These are phyloP conservation scores for Penicillium soppii DNA, from an alignment of 495 filamentous ascomycete species.

Conservation along the genomic window DNA sequence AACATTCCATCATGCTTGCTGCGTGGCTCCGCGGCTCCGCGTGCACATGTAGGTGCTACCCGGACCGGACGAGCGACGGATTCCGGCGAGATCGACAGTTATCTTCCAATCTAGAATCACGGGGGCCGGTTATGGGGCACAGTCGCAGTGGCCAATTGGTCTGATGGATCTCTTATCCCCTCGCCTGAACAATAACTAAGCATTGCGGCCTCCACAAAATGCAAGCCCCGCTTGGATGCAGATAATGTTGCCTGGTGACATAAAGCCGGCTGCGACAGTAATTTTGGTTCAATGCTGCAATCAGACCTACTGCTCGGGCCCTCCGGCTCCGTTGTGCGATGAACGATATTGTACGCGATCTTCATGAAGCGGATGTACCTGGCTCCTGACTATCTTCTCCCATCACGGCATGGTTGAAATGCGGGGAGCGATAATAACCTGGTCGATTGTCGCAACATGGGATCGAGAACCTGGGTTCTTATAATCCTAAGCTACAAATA, in stretches of 20 bases:
- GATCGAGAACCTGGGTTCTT: not conserved
- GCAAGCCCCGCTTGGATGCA: not conserved
- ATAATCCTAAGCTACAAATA: not conserved
- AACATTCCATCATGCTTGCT: too few species aligned
- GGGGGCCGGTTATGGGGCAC: not conserved
- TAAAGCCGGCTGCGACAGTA: not conserved
- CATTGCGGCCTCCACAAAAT: not conserved
- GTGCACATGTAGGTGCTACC: not conserved
- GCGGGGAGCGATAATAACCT: too few species aligned
- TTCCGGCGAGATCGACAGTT: conserved; percentile 6
- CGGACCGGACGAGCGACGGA: conserved; percentile 5
- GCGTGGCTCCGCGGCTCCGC: not conserved
- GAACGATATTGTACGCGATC: too few species aligned
- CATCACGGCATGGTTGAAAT: too few species aligned
- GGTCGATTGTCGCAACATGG: too few species aligned
- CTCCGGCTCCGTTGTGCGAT: too few species aligned
- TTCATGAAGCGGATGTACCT: too few species aligned
- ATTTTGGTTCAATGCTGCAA: not conserved
- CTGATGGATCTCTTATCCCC: not conserved
- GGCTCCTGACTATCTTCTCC: too few species aligned
- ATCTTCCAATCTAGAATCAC: not conserved
- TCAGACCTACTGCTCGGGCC: too few species aligned
- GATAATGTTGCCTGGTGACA: not conserved
- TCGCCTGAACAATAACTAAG: not conserved
- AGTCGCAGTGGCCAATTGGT: not conserved